phyloP scores from a whole-genome alignment of 106 monocot species.

The Allium fistulosum region DNA sequence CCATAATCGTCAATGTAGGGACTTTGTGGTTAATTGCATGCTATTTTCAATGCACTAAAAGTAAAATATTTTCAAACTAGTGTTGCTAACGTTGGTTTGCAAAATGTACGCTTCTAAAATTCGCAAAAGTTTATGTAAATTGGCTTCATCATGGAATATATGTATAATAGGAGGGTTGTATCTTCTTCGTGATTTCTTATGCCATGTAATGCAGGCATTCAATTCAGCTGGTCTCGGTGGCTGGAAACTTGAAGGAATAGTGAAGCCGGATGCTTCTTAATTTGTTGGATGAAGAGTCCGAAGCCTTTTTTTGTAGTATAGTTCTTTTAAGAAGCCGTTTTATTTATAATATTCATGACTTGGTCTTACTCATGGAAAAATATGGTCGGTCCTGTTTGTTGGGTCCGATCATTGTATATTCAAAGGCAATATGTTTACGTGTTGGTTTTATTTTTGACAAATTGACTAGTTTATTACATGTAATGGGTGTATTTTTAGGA shows the following conservation, averaged over 20 bases:
- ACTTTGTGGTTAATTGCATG: too few species aligned
- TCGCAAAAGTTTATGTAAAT: too few species aligned
- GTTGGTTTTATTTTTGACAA: too few species aligned
- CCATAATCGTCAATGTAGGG: too few species aligned
- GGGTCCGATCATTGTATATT: background rate
- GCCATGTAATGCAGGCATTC: slow-evolving; percentile 37
- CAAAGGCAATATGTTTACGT: background rate
- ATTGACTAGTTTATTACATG: too few species aligned
- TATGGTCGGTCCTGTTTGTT: background rate
- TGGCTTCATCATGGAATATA: too few species aligned
- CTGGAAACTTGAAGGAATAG: slow-evolving; percentile 67
- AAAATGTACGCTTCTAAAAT: background rate
- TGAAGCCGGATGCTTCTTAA: slow-evolving; percentile 31
- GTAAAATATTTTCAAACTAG: too few species aligned
- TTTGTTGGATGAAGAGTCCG: background rate
- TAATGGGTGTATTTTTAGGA: too few species aligned
- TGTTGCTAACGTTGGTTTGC: too few species aligned
- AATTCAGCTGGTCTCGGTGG: slow-evolving; percentile 52
- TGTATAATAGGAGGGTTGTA: background rate
- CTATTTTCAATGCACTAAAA: too few species aligned
- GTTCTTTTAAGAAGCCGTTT: background rate
- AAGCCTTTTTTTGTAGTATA: background rate
- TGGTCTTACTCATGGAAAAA: background rate
- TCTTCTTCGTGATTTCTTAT: background rate
- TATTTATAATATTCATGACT: background rate